Base-by-base conservation (phyloP, 2,329 filamentous ascomycete genomes). In the Xylariaceae sp. region DNA sequence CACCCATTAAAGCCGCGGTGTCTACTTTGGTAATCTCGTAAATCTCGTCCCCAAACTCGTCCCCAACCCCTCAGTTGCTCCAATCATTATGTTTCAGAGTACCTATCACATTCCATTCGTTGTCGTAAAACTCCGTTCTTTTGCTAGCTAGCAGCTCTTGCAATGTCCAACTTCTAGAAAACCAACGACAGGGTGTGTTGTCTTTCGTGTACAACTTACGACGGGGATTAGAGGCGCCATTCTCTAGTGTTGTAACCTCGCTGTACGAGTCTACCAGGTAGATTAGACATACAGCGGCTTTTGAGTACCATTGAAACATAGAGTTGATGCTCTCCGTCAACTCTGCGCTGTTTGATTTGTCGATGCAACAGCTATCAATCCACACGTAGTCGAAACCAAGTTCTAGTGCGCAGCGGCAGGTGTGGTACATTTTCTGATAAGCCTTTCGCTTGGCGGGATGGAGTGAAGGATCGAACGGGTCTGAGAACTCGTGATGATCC, bases 321-420 rank as follows among this genome's bases (percentile, higher is more conserved):
- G 33, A 34, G 33, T 46, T 50, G 17, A 46, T 37, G 6, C 21
- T 37, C 31, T 29, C 19, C 1, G 24, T 17, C 16, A 54, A 11
- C 11, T 54, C 26, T 16, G 21, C 39, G 40, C 39, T 12, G 17
- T n/a, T 37, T 24, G 37, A 41, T 41, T 55, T 36, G 16, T 50
- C 47, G 6, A 53, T 37, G 4, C 48, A 53, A 19, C 41, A 53
- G 8, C n/a, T 36, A 14, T 53, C 44, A 4, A 53, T 26, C 44
- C 29, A 58, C 12, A 44, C 28, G 7, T 44, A 47, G 12, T 17
- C 1, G 17, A 11, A 48, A 14, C 37, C 48, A 6, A 43, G 12
- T 4, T 21, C 5, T 17, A 31, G n/a, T 8, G 48, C 39, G 12
- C 16, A n/a, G 24, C 23, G 9, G 8, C 39, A 26, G n/a, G 31